Conservation (phyloP, 2,329 filamentous ascomycete species). For the Camptophora hylomeconis region DNA sequence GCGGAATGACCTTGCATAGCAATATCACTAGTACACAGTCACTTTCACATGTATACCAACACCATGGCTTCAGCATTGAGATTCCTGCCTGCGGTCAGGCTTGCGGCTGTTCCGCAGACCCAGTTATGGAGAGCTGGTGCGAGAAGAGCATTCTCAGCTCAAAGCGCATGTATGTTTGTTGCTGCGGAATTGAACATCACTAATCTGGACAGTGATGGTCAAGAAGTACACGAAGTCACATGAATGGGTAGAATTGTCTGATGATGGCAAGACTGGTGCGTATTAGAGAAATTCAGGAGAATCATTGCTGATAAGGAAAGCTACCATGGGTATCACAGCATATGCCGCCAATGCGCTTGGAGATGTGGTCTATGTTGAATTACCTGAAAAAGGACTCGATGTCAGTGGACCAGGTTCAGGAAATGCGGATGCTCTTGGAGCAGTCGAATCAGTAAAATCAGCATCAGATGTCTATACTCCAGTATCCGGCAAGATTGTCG, state of each 20-base stretch:
- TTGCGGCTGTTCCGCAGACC: neutral
- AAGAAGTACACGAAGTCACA: constrained; percentile 95
- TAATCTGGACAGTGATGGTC: constrained; percentile 23
- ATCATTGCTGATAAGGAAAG: constrained; percentile 23
- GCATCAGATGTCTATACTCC: constrained; percentile 96
- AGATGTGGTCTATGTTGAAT: constrained; percentile 94
- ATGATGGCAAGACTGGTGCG: constrained; percentile 65
- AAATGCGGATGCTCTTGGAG: constrained; percentile 78
- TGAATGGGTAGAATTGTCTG: constrained; percentile 89
- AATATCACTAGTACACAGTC: neutral
- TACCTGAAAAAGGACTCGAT: constrained; percentile 58
- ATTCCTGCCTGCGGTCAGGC: constrained; percentile 4
- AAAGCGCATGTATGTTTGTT: constrained; percentile 7
- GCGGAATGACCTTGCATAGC: neutral
- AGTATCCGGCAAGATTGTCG: constrained; percentile 60
- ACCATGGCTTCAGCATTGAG: constrained; percentile 3
- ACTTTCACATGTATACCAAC: constrained; percentile 1
- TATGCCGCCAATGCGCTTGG: constrained; percentile 89
- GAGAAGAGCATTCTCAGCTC: constrained; percentile 8
- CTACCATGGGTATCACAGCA: constrained; percentile 67
- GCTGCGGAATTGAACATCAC: constrained; percentile 1
- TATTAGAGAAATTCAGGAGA: constrained; percentile 4
- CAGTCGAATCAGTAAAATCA: constrained; percentile 95
- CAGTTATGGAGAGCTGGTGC: constrained; percentile 4
- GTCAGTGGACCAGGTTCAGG: too few species aligned